Base-by-base conservation (phyloP, 2,329 filamentous ascomycete genomes). In the Cytospora leucostoma region DNA sequence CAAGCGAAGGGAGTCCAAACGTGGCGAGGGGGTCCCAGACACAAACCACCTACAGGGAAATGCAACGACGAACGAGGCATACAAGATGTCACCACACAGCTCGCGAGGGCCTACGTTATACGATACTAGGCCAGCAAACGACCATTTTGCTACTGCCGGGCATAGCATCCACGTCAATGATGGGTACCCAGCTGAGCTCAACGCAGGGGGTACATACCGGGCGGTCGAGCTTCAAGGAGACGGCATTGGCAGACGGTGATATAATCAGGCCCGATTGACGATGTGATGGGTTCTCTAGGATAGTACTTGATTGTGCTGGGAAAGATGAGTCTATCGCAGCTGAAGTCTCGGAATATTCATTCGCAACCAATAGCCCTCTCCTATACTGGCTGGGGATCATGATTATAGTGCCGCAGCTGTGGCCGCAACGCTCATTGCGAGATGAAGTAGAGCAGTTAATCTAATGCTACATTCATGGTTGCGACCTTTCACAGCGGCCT, bases 161-260 rank as follows among this genome's bases (percentile, higher is more conserved):
- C 17, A 32, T 21, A 21, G 19, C 38, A 33, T 15, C 10, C 21
- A 21, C n/a, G n/a, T 59, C 19, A 52, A 59, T 32, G 13, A 35
- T 2, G 56, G 47, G 7, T 8, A 21, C 5, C 56, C 56, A n/a
- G 56, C 34, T 40, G 56, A 59, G 56, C 56, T 59, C 12, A 32
- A 38, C 32, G 35, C 40, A 15, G 47, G 10, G 4, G 33, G 34
- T 12, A 12, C 4, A 38, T 19, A 27, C 3, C 27, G 27, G 19
- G 19, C 7, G 21, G 33, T 40, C 15, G 33, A 59, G 34, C 7
- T 59, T 2, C 33, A 51, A 35, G 47, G 17, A 12, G 8, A 52
- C 33, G 44, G 34, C 19, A 40, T 32, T n/a, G 13, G 11, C 15
- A n/a, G 17, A 3, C 21, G 27, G n/a, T 33, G 15, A 34, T 12